Base-by-base conservation (phyloP, 371 early-diverging fungal species). In the Funneliformis caledonium region DNA sequence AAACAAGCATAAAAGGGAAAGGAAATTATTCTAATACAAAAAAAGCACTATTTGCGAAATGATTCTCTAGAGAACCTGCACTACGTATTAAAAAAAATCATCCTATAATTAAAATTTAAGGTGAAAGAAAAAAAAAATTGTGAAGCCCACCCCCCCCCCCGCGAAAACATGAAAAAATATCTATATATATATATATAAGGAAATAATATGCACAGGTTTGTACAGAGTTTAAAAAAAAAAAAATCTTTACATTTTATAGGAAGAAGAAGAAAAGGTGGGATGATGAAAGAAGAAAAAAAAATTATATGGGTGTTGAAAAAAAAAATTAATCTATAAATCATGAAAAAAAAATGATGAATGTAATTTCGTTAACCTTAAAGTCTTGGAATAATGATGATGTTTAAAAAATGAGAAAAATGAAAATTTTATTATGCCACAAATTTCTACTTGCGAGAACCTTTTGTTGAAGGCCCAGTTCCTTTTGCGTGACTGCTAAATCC, bases 401-500 rank as follows among this genome's bases (percentile, higher is more conserved):
- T 52, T 16, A 19, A 19, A 56, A 47, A 47, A 47, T 9, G 47
- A 0, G 11, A 47, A 47, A 47, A 47, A 47, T 47, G 47, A 47
- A 9, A 47, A 6, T 45, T 47, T 9, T 9, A 47, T 19, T n/a
- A 4, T 56, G 56, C 6, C n/a, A 19, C n/a, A 19, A 45, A 6
- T 47, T 47, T 61, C 37, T 67, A 70, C 45, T 70, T 70, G 7
- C 47, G 42, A 47, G 70, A n/a, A 70, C 6, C 47, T 47, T 70
- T 70, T 70, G 42, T 14, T 69, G 70, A 43, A 11, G 70, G 43
- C 3, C 45, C 70, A 37, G 76, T 76, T 9, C 76, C 76, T 45
- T 76, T 76, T 12, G 62, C 76, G 47, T 76, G 62, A 64, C 76
- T 26, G 43, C 76, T 76, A 19, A 22, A 59, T 45, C 76, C 76